Evolutionary conservation across 169 alveolate genomes (phyloP).

Genomic region (Besnoitia besnoiti): DNA sequence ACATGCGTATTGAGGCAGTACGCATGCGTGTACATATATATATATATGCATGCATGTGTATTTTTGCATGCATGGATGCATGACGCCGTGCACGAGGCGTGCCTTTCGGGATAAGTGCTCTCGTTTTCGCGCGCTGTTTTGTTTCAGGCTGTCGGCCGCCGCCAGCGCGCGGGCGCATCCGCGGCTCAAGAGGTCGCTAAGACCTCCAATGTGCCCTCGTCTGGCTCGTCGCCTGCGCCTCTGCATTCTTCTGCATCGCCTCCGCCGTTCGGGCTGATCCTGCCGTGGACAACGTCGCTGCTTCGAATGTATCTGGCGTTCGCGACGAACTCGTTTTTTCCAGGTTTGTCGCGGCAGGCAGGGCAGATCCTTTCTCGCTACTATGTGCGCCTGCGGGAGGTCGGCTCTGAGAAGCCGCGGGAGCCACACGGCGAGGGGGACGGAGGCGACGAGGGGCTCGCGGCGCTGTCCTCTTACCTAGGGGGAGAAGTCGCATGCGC

Average conservation of each 20-base stretch:
- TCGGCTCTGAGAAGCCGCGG: background rate
- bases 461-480: background rate
- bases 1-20: background rate
- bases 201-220: background rate
- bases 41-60: background rate
- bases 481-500: background rate
- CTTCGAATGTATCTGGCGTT: background rate
- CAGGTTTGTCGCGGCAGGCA: conserved; percentile 22
- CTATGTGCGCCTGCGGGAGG: background rate
- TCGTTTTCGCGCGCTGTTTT: background rate
- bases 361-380: conserved; percentile 8
- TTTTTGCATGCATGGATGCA: background rate
- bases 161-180: background rate
- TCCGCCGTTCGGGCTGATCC: background rate
- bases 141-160: background rate
- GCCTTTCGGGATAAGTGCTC: background rate
- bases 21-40: background rate
- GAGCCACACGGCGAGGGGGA: background rate
- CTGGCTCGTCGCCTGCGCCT: background rate
- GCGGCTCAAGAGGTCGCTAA: background rate
- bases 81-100: background rate
- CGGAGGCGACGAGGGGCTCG: no score
- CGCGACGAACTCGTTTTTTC: background rate
- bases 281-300: conserved; percentile 15
- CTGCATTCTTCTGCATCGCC: background rate